Evolutionary conservation across 371 early-diverging fungal species (phyloP), one percentile per base, ranked within the genome.

Genomic region (Blyttiomyces sp.): DNA sequence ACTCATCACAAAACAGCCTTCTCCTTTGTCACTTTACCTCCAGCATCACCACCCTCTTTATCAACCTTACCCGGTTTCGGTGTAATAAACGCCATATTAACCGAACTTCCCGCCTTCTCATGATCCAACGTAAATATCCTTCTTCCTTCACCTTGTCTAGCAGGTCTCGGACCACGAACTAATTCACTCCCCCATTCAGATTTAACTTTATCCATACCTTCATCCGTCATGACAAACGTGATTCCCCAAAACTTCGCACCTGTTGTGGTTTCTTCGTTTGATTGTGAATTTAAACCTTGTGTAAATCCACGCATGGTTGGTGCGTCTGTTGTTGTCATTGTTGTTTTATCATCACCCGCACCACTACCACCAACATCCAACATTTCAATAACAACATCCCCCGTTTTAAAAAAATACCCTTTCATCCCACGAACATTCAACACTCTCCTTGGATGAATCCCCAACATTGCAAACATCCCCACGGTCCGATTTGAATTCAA

Each of bases 361-460:
- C 24, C 13, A 24, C 13, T 3, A 6, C 19, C 46, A n/a, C 46
- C 46, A 46, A 46, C 21, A 24, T 46, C n/a, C 16, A 46, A 16
- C 48, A 46, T 16, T 23, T 46, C 48, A 46, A 46, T 46, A 13
- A 2, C 48, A 23, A 46, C 48, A 46, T 46, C 48, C 23, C 48
- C 48, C 16, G 24, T 46, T 27, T 46, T 46, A 23, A 46, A 46
- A 27, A 46, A 46, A 27, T n/a, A 46, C 1, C 23, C 13, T 13
- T 23, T 46, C 23, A 21, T 27, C 16, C 27, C 27, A 2, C 48
- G 48, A 13, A 24, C 48, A 23, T n/a, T 16, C 23, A 27, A 21
- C 1, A 27, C 24, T 13, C n/a, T 23, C 13, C 23, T 13, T 4
- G 48, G 48, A 23, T 46, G 48, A 2, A 46, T 46, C 2, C 48